Evolutionary conservation across 106 monocot species (phyloP).

Genomic region (Vanilla planifolia): DNA sequence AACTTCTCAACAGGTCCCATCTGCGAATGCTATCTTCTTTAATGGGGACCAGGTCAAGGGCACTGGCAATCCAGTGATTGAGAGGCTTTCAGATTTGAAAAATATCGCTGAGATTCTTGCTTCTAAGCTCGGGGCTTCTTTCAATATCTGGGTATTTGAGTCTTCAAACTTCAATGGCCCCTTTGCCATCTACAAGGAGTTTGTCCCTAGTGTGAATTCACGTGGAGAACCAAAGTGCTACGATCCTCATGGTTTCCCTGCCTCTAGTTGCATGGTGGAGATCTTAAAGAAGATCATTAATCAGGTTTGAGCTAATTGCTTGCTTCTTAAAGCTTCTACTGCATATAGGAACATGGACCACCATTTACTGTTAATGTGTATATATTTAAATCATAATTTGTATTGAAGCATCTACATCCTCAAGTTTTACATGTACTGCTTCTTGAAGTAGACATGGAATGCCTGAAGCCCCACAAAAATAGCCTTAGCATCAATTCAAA

Average conservation of each 20-base stretch:
- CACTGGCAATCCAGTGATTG: conserved; percentile 51
- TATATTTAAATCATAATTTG: too few species aligned
- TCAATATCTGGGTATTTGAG: conserved; percentile 75
- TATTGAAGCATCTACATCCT: too few species aligned
- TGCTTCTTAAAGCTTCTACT: not conserved
- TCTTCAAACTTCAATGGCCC: conserved; percentile 62
- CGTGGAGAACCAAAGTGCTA: conserved; percentile 65
- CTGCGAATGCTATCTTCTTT: conserved; percentile 81
- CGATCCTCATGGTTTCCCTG: conserved; percentile 64
- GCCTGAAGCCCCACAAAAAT: too few species aligned
- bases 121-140: conserved; percentile 42
- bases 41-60: conserved; percentile 70
- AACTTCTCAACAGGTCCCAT: conserved; percentile 37
- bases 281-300: conserved; percentile 40
- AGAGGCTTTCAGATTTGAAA: conserved; percentile 65
- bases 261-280: conserved; percentile 31
- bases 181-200: conserved; percentile 72
- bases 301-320: conserved; percentile 33
- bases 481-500: too few species aligned
- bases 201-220: conserved; percentile 58
- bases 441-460: too few species aligned
- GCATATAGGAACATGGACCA: too few species aligned
- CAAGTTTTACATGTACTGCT: too few species aligned
- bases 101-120: conserved; percentile 46
- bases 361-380: too few species aligned